phyloP scores from a whole-genome alignment of 2,329 filamentous ascomycete genomes.

The Aplosporella prunicola region DNA sequence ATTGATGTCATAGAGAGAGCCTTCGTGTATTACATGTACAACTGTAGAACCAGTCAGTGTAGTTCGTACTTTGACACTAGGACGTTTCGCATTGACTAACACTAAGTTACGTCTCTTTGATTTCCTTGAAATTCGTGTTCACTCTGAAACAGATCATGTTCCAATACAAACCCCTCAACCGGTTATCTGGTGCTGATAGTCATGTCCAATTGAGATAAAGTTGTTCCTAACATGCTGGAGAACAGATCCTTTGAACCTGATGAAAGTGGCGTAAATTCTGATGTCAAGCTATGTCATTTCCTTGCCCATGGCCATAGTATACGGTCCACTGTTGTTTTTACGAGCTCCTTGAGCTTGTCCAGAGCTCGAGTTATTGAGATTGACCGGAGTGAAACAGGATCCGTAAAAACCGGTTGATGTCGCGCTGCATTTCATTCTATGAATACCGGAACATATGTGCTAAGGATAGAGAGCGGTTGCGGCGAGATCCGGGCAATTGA shows the following conservation, averaged over 20 bases:
- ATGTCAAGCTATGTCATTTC: slow-evolving; percentile 52
- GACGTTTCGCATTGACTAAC: background rate
- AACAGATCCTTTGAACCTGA: slow-evolving; percentile 54
- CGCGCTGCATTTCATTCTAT: slow-evolving; percentile 45
- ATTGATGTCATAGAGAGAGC: no score
- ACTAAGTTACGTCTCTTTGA: slow-evolving; percentile 54
- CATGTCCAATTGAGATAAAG: slow-evolving; percentile 49
- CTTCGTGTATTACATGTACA: no score
- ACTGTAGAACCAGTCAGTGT: no score
- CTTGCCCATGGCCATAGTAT: slow-evolving; percentile 41
- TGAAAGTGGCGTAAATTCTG: slow-evolving; percentile 46
- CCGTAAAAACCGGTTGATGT: slow-evolving; percentile 55
- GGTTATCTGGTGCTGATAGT: slow-evolving; percentile 52
- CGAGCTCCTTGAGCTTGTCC: slow-evolving; percentile 47
- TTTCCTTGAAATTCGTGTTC: slow-evolving; percentile 56
- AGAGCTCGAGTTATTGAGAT: slow-evolving; percentile 48
- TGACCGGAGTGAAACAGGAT: slow-evolving; percentile 48
- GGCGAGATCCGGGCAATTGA: slow-evolving; percentile 35
- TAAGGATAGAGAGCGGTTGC: slow-evolving; percentile 45
- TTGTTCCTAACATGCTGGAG: slow-evolving; percentile 61
- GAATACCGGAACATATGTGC: slow-evolving; percentile 40
- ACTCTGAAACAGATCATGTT: slow-evolving; percentile 45
- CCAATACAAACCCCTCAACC: slow-evolving; percentile 52
- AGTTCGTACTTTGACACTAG: no score
- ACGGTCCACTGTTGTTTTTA: slow-evolving; percentile 43